Base-by-base conservation (phyloP, 768 basidiomycete species). In the Russula olivacea region DNA sequence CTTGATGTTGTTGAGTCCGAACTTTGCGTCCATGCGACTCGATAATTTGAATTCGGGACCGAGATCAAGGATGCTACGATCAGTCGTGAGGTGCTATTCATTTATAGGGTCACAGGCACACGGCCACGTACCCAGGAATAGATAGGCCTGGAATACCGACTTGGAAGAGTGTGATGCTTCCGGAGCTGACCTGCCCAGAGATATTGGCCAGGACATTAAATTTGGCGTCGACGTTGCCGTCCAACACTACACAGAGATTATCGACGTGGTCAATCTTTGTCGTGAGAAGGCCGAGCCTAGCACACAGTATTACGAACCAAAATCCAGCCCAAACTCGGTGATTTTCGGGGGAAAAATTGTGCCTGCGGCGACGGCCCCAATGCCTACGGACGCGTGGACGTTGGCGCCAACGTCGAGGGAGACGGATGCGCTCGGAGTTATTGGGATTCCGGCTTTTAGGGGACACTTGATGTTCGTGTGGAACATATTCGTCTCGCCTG, bases 231-330 rank as follows among this genome's bases (percentile, higher is more conserved):
- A 55, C 40, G 25, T 40, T 55, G 8, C 54, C 40, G 38, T 28
- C 40, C 38, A 55, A n/a, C 23, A 6, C 54, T 41, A 41, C 11
- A 28, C 23, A 28, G 14, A 19, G 25, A 55, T 41, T 43, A 15
- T 43, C 10, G 71, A 72, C n/a, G 76, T 74, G 6, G 21, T 60
- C 34, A 30, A 36, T 12, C 48, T 43, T 43, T 43, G 41, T 43
- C 41, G 19, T n/a, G n/a, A n/a, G n/a, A n/a, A n/a, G n/a, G 38
- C 38, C 4, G 38, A 41, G 40, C 40, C 40, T n/a, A 41, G 17
- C 41, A 14, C 40, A 3, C 30, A 34, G 14, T 12, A 38, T 41
- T 21, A 19, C 64, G 15, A 10, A 65, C 64, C 64, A 25, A 43
- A 30, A 43, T 55, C 6, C 19, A 65, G 25, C 10, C 36, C 64